Conservation (phyloP, 768 basidiomycete species). For the Saitozyma podzolica region DNA sequence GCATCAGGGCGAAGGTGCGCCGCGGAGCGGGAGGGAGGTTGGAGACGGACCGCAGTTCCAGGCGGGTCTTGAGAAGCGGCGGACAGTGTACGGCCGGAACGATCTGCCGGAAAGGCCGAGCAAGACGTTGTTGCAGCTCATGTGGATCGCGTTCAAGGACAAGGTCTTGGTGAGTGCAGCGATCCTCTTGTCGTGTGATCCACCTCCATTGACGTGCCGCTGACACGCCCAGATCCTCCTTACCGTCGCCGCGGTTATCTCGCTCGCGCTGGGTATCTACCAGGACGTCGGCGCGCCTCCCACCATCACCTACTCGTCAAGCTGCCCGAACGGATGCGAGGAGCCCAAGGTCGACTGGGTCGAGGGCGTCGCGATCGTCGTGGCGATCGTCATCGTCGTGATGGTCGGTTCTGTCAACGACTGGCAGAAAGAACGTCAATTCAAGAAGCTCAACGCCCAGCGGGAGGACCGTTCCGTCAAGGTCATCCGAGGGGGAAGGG, state of each 20-base stretch:
- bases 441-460: constrained; percentile 84
- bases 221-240: constrained; percentile 67
- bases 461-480: constrained; percentile 92
- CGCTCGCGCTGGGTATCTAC: constrained; percentile 89
- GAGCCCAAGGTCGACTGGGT: constrained; percentile 93
- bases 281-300: constrained; percentile 80
- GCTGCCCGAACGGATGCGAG: constrained; percentile 51
- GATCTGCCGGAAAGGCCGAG: constrained; percentile 66
- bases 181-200: neutral
- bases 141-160: constrained; percentile 85
- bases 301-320: constrained; percentile 52
- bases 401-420: constrained; percentile 93
- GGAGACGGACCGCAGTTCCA: constrained; percentile 45
- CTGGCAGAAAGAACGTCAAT: constrained; percentile 98
- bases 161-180: constrained; percentile 70
- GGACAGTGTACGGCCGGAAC: constrained; percentile 73
- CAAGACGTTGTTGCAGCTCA: constrained; percentile 70
- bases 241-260: constrained; percentile 87
- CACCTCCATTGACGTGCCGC: too few species aligned
- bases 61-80: constrained; percentile 64
- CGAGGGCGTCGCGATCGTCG: constrained; percentile 66
- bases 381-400: constrained; percentile 59
- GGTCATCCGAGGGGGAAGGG: constrained; percentile 69
- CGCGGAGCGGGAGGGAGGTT: constrained; percentile 5
- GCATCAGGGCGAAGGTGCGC: constrained; percentile 5